Percentiles rank a stretch among this genome's conserved stretches.
phyloP scores from a whole-genome alignment of 441 rosid species.

The Adansonia gregorii region DNA sequence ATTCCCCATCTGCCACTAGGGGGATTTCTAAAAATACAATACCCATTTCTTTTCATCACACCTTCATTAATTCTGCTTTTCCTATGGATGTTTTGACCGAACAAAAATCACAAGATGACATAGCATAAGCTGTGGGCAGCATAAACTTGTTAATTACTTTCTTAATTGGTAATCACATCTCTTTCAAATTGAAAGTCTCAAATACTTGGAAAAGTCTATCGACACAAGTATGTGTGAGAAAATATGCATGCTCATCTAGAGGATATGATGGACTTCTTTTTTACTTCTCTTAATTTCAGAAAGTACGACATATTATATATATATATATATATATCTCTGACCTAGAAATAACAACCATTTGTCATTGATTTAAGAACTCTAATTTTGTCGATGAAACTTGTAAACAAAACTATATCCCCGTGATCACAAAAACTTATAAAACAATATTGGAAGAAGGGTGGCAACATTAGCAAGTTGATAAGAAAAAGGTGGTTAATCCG shows the following conservation, averaged over 20 bases:
- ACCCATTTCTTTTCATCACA: too few relatives aligned
- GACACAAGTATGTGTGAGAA: too few relatives aligned
- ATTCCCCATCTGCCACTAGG: neutral
- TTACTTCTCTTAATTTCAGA: neutral
- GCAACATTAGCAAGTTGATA: constrained; percentile 11
- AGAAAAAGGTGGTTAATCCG: constrained; percentile 31
- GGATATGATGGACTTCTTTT: neutral
- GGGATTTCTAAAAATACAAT: neutral
- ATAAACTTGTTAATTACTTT: too few relatives aligned
- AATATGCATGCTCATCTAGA: neutral
- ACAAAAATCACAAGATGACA: too few relatives aligned
- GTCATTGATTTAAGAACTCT: neutral
- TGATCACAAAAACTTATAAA: neutral
- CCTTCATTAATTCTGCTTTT: too few relatives aligned
- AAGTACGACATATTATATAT: neutral
- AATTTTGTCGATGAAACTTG: neutral
- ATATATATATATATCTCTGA: neutral
- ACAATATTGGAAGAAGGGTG: neutral
- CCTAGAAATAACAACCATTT: neutral
- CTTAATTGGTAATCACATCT: neutral
- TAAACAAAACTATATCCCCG: neutral
- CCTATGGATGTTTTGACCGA: too few relatives aligned
- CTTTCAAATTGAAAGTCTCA: neutral
- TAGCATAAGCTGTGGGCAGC: too few relatives aligned
- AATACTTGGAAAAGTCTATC: too few relatives aligned